Conservation (phyloP, 1,284 basidiomycete species). For the Flammula alnicola region DNA sequence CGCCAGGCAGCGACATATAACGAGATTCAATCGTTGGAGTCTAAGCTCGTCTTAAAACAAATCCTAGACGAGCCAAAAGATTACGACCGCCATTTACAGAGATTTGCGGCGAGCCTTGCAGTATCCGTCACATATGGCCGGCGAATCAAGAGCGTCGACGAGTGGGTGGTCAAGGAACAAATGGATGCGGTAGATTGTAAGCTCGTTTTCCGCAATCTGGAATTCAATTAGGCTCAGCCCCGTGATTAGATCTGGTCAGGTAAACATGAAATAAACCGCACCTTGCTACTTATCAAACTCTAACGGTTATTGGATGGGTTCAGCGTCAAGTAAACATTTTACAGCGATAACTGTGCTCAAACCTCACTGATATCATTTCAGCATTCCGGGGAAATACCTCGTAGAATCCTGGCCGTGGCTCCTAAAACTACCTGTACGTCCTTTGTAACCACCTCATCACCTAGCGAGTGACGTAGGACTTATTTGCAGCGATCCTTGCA, state of each 20-base stretch:
- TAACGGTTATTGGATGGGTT: background rate
- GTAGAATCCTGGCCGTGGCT: conserved; percentile 57
- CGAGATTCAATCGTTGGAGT: conserved; percentile 56
- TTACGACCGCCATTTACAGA: conserved; percentile 49
- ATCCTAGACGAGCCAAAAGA: conserved; percentile 43
- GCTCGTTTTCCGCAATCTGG: conserved; percentile 21
- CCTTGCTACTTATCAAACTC: background rate
- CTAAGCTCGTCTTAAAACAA: conserved; percentile 48
- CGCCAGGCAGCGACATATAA: conserved; percentile 47
- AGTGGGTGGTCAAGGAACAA: conserved; percentile 52
- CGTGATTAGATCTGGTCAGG: conserved; percentile 41
- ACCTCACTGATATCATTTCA: conserved; percentile 23
- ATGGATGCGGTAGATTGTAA: conserved; percentile 48
- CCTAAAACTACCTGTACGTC: conserved; percentile 46
- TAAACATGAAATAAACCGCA: no score
- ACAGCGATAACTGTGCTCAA: background rate
- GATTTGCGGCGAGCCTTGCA: conserved; percentile 52
- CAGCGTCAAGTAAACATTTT: conserved; percentile 40
- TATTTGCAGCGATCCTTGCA: conserved; percentile 38
- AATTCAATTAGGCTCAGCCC: conserved; percentile 5
- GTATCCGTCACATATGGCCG: conserved; percentile 52
- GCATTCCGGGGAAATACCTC: conserved; percentile 57
- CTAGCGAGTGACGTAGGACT: no score
- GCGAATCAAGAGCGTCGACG: conserved; percentile 48
- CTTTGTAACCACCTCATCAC: no score